phyloP scores from a whole-genome alignment of 2,329 filamentous ascomycete genomes.

The Chrysosporium queenslandicum region DNA sequence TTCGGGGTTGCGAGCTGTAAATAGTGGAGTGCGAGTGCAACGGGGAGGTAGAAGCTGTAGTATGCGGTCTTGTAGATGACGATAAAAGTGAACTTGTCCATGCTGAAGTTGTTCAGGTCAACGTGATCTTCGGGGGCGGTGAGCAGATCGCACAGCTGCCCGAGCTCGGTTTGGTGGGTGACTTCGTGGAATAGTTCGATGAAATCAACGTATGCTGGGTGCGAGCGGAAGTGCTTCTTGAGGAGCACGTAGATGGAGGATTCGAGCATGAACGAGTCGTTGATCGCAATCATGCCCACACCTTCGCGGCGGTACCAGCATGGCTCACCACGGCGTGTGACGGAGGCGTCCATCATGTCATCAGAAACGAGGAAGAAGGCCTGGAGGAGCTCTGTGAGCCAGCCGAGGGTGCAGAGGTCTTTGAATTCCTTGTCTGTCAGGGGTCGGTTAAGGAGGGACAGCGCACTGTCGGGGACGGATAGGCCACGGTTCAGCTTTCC shows the following conservation, averaged over 20 bases:
- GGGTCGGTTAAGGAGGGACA: slow-evolving; percentile 18
- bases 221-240: slow-evolving; percentile 83
- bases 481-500: slow-evolving; percentile 99
- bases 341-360: slow-evolving; percentile 96
- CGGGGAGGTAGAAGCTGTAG: slow-evolving; percentile 97
- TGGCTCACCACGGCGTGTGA: slow-evolving; percentile 84
- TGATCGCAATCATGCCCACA: slow-evolving; percentile 94
- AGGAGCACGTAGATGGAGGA: slow-evolving; percentile 79
- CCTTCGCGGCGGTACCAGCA: slow-evolving; percentile 92
- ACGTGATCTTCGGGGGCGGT: slow-evolving; percentile 92
- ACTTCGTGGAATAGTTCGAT: slow-evolving; percentile 94
- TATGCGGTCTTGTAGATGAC: slow-evolving; percentile 99
- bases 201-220: slow-evolving; percentile 81
- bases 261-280: slow-evolving; percentile 96
- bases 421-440: slow-evolving; percentile 66
- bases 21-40: slow-evolving; percentile 80
- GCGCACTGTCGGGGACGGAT: slow-evolving; percentile 43
- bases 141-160: slow-evolving; percentile 86
- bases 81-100: slow-evolving; percentile 95
- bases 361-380: slow-evolving; percentile 98
- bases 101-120: slow-evolving; percentile 87
- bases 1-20: slow-evolving; percentile 72
- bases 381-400: slow-evolving; percentile 96
- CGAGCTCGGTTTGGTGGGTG: slow-evolving; percentile 87
- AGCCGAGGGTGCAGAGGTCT: slow-evolving; percentile 76